Evolutionary conservation across 2,329 filamentous ascomycete species (phyloP).

Genomic region (Stagonosporopsis cucurbitacearum): DNA sequence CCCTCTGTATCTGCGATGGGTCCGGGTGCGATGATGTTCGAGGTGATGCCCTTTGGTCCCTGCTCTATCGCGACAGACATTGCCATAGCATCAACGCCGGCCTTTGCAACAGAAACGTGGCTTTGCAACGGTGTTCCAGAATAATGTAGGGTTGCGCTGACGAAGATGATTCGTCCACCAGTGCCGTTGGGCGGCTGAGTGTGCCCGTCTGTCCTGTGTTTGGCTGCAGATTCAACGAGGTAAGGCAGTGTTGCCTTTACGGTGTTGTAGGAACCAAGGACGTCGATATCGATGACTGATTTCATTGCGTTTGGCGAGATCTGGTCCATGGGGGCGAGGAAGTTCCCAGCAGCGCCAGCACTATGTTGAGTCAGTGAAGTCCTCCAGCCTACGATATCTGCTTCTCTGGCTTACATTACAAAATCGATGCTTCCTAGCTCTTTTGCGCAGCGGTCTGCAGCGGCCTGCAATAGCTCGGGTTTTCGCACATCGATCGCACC

Average conservation of each 20-base stretch:
- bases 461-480: constrained; percentile 70
- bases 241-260: constrained; percentile 89
- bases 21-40: constrained; percentile 88
- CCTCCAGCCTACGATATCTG: background rate
- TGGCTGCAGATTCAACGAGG: constrained; percentile 74
- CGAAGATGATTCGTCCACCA: constrained; percentile 85
- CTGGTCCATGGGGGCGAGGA: constrained; percentile 82
- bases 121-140: constrained; percentile 83
- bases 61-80: constrained; percentile 84
- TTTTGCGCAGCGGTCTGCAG: constrained; percentile 78
- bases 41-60: constrained; percentile 83
- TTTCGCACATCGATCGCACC: constrained; percentile 74
- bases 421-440: constrained; percentile 91
- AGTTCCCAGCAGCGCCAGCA: constrained; percentile 95
- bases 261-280: constrained; percentile 92
- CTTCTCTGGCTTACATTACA: constrained; percentile 71
- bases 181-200: constrained; percentile 58
- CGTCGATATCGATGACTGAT: constrained; percentile 94
- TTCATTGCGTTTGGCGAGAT: constrained; percentile 92
- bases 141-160: constrained; percentile 92
- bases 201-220: constrained; percentile 66
- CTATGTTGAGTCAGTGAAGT: constrained; percentile 53
- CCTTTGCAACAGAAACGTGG: constrained; percentile 91
- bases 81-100: constrained; percentile 85
- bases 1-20: constrained; percentile 83